A percentile compares a stretch with the other conserved stretches of the same genome.
phyloP scores from a whole-genome alignment of 345 rosid genomes.

The Lepidium africanum region DNA sequence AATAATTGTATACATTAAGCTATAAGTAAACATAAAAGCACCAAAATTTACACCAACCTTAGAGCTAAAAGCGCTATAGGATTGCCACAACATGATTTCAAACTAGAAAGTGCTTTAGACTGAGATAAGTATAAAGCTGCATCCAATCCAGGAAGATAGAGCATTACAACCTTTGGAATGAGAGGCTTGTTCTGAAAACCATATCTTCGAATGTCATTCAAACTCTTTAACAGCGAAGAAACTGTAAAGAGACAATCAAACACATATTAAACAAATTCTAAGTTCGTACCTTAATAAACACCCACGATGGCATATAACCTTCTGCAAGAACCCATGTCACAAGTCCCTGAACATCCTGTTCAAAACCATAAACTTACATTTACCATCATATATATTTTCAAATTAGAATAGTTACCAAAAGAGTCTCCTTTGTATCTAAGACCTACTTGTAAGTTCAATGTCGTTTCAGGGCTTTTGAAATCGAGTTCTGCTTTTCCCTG shows the following conservation, averaged over 20 bases:
- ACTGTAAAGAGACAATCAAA: neutral
- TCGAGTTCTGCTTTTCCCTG: slow-evolving; percentile 84
- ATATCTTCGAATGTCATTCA: neutral
- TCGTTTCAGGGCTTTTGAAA: slow-evolving; percentile 56
- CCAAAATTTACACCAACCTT: slow-evolving; percentile 49
- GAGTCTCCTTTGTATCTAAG: neutral
- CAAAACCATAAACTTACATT: slow-evolving; percentile 14
- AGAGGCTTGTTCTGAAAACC: slow-evolving; percentile 80
- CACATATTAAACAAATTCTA: neutral
- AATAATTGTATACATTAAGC: neutral
- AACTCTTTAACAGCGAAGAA: neutral
- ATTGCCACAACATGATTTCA: slow-evolving; percentile 66
- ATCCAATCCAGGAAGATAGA: slow-evolving; percentile 89
- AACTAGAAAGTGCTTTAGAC: slow-evolving; percentile 52
- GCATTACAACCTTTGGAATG: slow-evolving; percentile 84
- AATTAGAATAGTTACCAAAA: neutral
- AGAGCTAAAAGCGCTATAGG: slow-evolving; percentile 69
- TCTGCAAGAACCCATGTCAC: slow-evolving; percentile 97
- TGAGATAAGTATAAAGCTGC: slow-evolving; percentile 76
- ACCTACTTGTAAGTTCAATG: slow-evolving; percentile 66
- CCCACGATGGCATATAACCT: slow-evolving; percentile 92
- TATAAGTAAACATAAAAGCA: neutral
- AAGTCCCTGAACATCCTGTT: slow-evolving; percentile 89
- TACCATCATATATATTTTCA: neutral
- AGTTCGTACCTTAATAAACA: slow-evolving; percentile 60